Evolutionary conservation across 495 filamentous ascomycete species (phyloP).

Genomic region (Oidiodendron maius): DNA sequence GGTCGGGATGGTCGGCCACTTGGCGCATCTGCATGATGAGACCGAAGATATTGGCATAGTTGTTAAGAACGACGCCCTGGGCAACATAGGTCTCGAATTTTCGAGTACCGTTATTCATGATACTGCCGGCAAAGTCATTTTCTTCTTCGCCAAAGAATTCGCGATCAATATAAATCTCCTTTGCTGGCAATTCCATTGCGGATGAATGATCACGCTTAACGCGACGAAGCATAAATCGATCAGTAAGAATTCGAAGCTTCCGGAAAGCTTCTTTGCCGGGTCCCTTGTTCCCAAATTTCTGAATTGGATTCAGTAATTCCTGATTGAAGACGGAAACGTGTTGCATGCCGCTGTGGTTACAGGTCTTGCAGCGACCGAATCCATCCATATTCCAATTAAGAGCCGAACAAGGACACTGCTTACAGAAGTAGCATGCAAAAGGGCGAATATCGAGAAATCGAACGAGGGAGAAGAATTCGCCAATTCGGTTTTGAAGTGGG

Average conservation of each 20-base stretch:
- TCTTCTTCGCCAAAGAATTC: constrained; percentile 96
- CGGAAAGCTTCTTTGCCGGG: constrained; percentile 58
- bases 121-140: constrained; percentile 88
- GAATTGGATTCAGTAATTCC: constrained; percentile 81
- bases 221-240: constrained; percentile 88
- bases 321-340: constrained; percentile 96
- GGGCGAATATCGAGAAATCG: constrained; percentile 83
- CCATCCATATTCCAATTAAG: constrained; percentile 78
- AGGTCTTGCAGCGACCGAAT: constrained; percentile 59
- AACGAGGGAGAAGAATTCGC: constrained; percentile 92
- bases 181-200: constrained; percentile 91
- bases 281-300: constrained; percentile 43
- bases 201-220: constrained; percentile 87
- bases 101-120: constrained; percentile 82
- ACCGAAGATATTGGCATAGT: constrained; percentile 86
- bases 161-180: constrained; percentile 84
- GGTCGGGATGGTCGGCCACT: constrained; percentile 89
- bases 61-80: constrained; percentile 90
- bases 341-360: constrained; percentile 63
- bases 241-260: constrained; percentile 81
- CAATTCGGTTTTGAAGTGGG: constrained; percentile 92
- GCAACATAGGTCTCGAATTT: constrained; percentile 94
- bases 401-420: constrained; percentile 67
- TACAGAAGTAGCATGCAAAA: constrained; percentile 92
- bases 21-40: constrained; percentile 98